These are phyloP conservation scores for Rachicladosporium sp. DNA, from an alignment of 2,329 filamentous ascomycete species.

Conservation along the genomic window DNA sequence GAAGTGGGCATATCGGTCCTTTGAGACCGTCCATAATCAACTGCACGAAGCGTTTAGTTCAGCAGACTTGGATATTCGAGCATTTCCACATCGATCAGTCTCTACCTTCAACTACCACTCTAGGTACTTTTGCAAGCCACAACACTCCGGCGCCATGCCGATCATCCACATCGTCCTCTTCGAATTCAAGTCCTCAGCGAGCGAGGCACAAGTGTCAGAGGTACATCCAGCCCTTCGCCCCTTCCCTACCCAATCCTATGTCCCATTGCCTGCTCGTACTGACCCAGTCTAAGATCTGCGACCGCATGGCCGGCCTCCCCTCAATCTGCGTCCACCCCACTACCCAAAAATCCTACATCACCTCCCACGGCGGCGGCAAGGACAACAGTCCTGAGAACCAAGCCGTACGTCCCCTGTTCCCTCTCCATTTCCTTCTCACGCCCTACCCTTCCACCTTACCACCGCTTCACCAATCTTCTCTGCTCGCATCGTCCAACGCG, in stretches of 20 bases:
- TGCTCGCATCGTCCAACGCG: background rate
- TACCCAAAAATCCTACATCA: conserved; percentile 49
- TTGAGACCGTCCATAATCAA: too few relatives aligned
- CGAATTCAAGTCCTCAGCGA: conserved; percentile 45
- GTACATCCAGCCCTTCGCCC: conserved; percentile 26
- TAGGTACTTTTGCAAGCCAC: too few relatives aligned
- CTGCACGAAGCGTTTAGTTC: too few relatives aligned
- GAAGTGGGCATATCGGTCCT: too few relatives aligned
- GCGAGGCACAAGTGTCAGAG: conserved; percentile 40
- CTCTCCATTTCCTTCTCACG: background rate
- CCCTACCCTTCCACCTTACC: background rate
- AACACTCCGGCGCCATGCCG: conserved; percentile 35
- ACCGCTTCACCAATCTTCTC: background rate
- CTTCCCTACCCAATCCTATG: background rate
- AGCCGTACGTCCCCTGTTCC: conserved; percentile 27
- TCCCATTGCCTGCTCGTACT: background rate
- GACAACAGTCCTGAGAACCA: conserved; percentile 51
- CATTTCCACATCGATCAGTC: too few relatives aligned
- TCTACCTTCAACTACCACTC: too few relatives aligned
- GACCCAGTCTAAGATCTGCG: conserved; percentile 35
- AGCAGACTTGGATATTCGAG: too few relatives aligned
- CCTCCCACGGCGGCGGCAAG: conserved; percentile 43
- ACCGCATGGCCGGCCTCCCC: conserved; percentile 44
- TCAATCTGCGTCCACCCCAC: conserved; percentile 48
- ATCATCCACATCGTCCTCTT: conserved; percentile 60